Conservation (phyloP, 164 flowering plant genomes). For the Nymphaea thermarum region DNA sequence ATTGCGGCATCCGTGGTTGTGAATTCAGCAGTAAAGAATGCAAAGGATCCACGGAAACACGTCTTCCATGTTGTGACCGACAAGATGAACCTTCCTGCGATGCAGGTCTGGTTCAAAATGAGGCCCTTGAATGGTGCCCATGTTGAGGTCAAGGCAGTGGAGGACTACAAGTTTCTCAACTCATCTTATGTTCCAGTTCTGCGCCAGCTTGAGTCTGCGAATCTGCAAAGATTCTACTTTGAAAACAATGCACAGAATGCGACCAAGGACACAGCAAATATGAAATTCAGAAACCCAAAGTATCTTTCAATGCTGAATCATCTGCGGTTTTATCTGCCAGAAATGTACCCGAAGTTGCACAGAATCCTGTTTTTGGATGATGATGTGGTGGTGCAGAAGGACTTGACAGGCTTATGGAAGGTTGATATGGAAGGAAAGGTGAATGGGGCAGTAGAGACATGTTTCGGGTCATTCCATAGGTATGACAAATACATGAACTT, state of each 20-base stretch:
- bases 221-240: conserved; percentile 10
- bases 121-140: conserved; percentile 62
- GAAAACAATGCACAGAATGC: conserved; percentile 37
- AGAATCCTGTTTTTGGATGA: conserved; percentile 74
- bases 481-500: conserved; percentile 72
- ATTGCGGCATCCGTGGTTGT: conserved; percentile 91
- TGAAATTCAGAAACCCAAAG: conserved; percentile 50
- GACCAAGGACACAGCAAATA: conserved; percentile 30
- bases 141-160: conserved; percentile 73
- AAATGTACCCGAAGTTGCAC: conserved; percentile 75
- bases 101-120: conserved; percentile 95
- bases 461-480: conserved; percentile 86
- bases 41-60: conserved; percentile 76
- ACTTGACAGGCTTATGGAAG: conserved; percentile 74
- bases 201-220: conserved; percentile 41
- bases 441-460: conserved; percentile 88
- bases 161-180: conserved; percentile 55
- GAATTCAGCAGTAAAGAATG: conserved; percentile 75
- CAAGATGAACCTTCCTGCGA: conserved; percentile 73
- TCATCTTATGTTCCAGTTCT: conserved; percentile 66
- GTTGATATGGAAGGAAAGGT: conserved; percentile 89
- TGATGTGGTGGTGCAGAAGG: conserved; percentile 91
- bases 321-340: conserved; percentile 79
- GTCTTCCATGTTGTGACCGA: conserved; percentile 87
- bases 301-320: conserved; percentile 59